phyloP scores from a whole-genome alignment of 306 rosid genomes.

The Trifolium subterraneum region DNA sequence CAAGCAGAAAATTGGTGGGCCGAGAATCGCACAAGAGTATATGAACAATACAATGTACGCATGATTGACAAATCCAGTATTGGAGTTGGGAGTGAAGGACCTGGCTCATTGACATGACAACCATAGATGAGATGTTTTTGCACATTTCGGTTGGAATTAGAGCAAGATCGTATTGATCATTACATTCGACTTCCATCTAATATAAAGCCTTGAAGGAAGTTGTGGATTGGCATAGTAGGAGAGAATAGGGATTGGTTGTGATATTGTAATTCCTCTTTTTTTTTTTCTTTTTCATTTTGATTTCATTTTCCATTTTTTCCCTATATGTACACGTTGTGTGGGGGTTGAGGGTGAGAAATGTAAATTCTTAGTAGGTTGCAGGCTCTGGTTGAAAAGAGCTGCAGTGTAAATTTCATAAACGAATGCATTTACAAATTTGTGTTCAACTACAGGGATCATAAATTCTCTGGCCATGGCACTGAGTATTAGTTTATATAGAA shows the following conservation, averaged over 20 bases:
- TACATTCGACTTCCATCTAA: conserved; percentile 67
- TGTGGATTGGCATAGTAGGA: conserved; percentile 64
- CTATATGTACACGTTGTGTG: conserved; percentile 72
- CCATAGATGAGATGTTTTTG: conserved; percentile 68
- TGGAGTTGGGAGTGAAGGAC: conserved; percentile 90
- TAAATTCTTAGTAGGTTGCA: conserved; percentile 82
- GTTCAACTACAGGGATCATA: conserved; percentile 44
- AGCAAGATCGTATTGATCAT: conserved; percentile 56
- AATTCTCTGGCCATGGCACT: conserved; percentile 39
- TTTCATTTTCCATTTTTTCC: conserved; percentile 70
- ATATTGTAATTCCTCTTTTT: conserved; percentile 45
- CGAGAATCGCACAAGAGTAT: conserved; percentile 86
- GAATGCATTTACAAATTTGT: conserved; percentile 60
- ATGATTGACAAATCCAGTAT: conserved; percentile 80
- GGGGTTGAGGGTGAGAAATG: conserved; percentile 93
- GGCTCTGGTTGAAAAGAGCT: conserved; percentile 64
- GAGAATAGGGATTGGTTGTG: conserved; percentile 77
- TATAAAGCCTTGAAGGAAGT: conserved; percentile 55
- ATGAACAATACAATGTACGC: conserved; percentile 84
- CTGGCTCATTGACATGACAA: conserved; percentile 69
- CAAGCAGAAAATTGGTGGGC: conserved; percentile 99
- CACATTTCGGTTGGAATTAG: conserved; percentile 60
- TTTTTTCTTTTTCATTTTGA: conserved; percentile 44
- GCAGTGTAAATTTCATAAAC: conserved; percentile 79
- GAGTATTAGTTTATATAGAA: conserved; percentile 37